phyloP scores from a whole-genome alignment of 345 rosid genomes.

The Diplotaxis tenuifolia region DNA sequence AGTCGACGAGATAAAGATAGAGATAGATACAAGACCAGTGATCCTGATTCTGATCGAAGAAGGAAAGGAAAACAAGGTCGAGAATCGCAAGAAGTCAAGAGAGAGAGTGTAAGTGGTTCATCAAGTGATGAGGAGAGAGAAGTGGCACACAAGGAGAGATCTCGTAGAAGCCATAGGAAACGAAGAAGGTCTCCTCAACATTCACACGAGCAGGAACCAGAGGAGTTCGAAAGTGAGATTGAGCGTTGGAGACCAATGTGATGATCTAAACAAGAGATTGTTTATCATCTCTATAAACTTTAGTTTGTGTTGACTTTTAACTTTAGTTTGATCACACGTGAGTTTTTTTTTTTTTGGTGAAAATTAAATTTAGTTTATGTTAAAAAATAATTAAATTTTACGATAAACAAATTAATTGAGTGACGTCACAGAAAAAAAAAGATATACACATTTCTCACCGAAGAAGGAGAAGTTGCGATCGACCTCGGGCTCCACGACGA shows the following conservation, averaged over 20 bases:
- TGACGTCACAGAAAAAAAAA: neutral
- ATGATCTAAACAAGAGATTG: constrained; percentile 11
- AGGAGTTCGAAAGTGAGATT: constrained; percentile 8
- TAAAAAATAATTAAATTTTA: neutral
- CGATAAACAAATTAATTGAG: neutral
- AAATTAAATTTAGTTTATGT: neutral
- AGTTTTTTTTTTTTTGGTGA: neutral
- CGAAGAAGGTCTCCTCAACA: constrained; percentile 27
- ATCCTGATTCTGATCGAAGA: constrained; percentile 8
- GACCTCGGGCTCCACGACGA: neutral
- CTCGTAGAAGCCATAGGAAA: constrained; percentile 22
- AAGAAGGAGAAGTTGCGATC: neutral
- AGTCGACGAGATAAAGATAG: constrained; percentile 6
- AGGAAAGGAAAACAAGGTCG: constrained; percentile 2
- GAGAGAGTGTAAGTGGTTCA: constrained; percentile 16
- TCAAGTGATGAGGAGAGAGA: constrained; percentile 32
- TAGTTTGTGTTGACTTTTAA: neutral
- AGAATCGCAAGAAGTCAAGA: constrained; percentile 12
- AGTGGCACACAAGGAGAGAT: constrained; percentile 31
- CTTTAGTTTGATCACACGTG: neutral
- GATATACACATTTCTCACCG: neutral
- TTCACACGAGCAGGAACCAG: constrained; percentile 20
- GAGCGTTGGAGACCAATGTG: constrained; percentile 40
- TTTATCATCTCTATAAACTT: constrained; percentile 3
- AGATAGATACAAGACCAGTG: constrained; percentile 1